A percentile compares a stretch with the other conserved stretches of the same genome.
These are phyloP conservation scores for Didymella pinodella DNA, from an alignment of 2,329 filamentous ascomycete genomes.

Conservation along the genomic window DNA sequence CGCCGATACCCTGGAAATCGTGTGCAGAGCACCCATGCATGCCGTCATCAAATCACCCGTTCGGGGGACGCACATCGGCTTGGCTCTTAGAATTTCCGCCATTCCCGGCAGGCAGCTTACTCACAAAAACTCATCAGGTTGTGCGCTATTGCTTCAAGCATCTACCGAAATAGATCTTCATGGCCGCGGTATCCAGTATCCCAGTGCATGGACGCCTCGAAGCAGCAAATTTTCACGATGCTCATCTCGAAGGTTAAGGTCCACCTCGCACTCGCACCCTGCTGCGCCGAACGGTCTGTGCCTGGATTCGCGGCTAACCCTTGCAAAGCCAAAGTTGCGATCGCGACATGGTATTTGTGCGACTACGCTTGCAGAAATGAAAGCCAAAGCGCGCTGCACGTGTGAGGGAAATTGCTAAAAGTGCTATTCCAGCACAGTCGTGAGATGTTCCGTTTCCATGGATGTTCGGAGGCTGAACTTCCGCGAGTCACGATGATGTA, in stretches of 20 bases:
- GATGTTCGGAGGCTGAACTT: conserved; percentile 15
- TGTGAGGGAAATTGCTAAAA: conserved; percentile 18
- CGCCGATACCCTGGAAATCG: conserved; percentile 19
- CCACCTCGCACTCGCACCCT: conserved; percentile 20
- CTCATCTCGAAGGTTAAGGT: conserved; percentile 19
- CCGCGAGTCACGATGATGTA: conserved; percentile 32
- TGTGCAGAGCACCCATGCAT: conserved; percentile 26
- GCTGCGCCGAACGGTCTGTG: conserved; percentile 10
- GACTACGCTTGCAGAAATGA: conserved; percentile 8
- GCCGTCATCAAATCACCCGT: conserved; percentile 28
- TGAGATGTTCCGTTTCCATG: conserved; percentile 5
- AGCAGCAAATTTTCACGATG: conserved; percentile 18
- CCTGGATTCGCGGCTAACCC: conserved; percentile 15
- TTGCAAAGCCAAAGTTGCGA: conserved; percentile 19
- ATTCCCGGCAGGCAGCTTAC: conserved; percentile 18
- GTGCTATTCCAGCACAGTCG: background rate
- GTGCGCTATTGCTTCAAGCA: conserved; percentile 2
- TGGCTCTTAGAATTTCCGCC: conserved; percentile 22
- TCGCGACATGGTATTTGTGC: conserved; percentile 10
- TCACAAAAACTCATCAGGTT: conserved; percentile 9
- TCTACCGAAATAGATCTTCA: conserved; percentile 9
- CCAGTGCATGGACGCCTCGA: conserved; percentile 10
- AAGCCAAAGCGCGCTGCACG: conserved; percentile 10
- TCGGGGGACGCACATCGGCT: conserved; percentile 19
- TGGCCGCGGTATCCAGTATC: conserved; percentile 24